Conservation (phyloP, 305 asterid genomes). For the Striga hermonthica region DNA sequence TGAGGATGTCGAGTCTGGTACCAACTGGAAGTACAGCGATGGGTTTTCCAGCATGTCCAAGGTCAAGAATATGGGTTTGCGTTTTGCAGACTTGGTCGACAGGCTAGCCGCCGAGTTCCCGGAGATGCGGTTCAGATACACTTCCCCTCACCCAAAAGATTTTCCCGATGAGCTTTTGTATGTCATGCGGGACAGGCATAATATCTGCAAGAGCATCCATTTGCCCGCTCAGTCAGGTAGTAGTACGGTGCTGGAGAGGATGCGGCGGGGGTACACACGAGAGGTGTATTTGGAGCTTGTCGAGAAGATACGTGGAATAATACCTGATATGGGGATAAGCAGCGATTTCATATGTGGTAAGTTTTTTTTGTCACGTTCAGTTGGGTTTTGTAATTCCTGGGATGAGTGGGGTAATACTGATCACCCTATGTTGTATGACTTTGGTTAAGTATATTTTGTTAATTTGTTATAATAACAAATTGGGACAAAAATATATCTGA, state of each 20-base stretch:
- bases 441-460: too few species aligned
- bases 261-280: conserved; percentile 92
- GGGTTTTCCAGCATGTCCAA: conserved; percentile 79
- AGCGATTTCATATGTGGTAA: conserved; percentile 95
- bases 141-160: conserved; percentile 98
- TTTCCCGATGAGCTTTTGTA: conserved; percentile 84
- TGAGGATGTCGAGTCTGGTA: conserved; percentile 69
- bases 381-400: conserved; percentile 17
- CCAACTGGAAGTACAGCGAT: conserved; percentile 78
- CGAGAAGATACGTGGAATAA: conserved; percentile 56
- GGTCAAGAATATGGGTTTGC: conserved; percentile 77
- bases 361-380: conserved; percentile 27
- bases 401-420: conserved; percentile 10
- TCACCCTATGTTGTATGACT: conserved; percentile 13
- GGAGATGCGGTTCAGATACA: conserved; percentile 92
- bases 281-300: conserved; percentile 90
- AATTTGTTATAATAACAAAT: background rate
- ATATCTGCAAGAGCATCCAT: conserved; percentile 91
- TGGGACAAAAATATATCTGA: conserved; percentile 8
- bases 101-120: conserved; percentile 85
- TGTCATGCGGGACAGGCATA: conserved; percentile 82
- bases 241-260: conserved; percentile 73
- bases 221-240: conserved; percentile 97
- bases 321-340: conserved; percentile 92
- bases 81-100: conserved; percentile 90